Evolutionary conservation across 805 yeast species (phyloP), one percentile per base, ranked within the genome.

Genomic region (Cyberlindnera mycetangii): DNA sequence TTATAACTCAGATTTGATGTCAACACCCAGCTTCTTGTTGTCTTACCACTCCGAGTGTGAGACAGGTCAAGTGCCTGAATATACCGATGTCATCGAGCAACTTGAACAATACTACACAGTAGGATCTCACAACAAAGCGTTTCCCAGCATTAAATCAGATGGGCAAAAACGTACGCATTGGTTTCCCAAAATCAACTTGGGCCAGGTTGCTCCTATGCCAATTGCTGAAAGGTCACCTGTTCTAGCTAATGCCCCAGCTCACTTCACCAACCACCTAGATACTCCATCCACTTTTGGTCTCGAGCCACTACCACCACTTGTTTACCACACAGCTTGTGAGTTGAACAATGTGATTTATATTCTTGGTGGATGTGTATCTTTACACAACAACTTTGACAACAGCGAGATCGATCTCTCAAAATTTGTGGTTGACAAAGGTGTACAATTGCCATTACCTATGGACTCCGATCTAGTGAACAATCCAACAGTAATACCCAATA

Each of bases 371-470:
- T 51, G 72, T 30, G 52, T 56, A 7, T 37, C 32, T 6, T 8
- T n/a, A 8, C 17, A 30, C 32, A 10, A 30, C 5, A n/a, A 10
- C 19, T 30, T 15, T 14, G 11, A 30, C 32, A 30, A 7, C 17
- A 30, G 7, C 14, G 32, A 18, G 11, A 56, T 65, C 4, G 55
- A 65, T 67, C 37, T 73, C 53, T 52, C 62, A 47, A 52, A 66
- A 55, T 51, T 62, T 64, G 41, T 56, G 58, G 59, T 68, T 39
- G 18, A n/a, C 11, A 58, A 73, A 60, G 62, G 78, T 64, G 46
- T 60, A 2, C 70, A 67, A 47, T 65, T 74, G 47, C 80, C 74
- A 2, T 63, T 71, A 7, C 82, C 83, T 0, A 52, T 78, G 32
- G 58, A 69, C 24, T 61, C 63, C 10, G 60, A 57, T 2, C 64